Evolutionary conservation across 2,329 filamentous ascomycete species (phyloP).

Genomic region (Emmonsia crescens): DNA sequence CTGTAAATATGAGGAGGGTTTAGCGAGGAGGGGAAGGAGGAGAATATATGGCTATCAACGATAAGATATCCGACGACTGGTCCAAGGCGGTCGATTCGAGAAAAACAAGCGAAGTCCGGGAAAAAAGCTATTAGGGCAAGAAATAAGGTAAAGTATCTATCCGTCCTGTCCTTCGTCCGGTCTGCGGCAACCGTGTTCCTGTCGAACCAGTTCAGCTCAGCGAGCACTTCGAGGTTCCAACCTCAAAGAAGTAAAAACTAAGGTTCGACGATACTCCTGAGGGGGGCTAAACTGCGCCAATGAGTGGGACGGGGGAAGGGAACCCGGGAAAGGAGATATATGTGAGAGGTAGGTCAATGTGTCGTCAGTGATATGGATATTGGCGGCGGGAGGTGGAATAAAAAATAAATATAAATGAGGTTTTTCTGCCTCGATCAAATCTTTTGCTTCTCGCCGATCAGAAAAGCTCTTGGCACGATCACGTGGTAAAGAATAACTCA

Average conservation of each 20-base stretch:
- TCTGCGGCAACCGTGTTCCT: neutral
- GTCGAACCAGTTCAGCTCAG: neutral
- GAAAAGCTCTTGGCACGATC: neutral
- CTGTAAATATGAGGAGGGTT: neutral
- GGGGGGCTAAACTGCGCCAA: neutral
- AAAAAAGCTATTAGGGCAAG: neutral
- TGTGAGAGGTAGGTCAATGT: neutral
- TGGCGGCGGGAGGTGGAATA: neutral
- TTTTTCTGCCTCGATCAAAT: neutral
- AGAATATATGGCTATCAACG: neutral
- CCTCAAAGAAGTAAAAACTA: neutral
- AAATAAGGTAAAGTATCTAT: neutral
- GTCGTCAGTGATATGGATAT: neutral
- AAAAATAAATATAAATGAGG: neutral
- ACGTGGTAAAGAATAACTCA: neutral
- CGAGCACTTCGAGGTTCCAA: neutral
- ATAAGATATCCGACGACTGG: neutral
- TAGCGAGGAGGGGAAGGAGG: neutral
- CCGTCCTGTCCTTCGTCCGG: neutral
- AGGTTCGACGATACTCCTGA: neutral
- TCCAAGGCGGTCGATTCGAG: neutral
- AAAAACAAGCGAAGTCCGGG: neutral
- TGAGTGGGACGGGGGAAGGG: neutral
- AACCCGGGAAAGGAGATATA: neutral
- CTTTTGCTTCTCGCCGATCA: neutral